Conservation (phyloP, 305 asterid species). For the Solanum hybrid region DNA sequence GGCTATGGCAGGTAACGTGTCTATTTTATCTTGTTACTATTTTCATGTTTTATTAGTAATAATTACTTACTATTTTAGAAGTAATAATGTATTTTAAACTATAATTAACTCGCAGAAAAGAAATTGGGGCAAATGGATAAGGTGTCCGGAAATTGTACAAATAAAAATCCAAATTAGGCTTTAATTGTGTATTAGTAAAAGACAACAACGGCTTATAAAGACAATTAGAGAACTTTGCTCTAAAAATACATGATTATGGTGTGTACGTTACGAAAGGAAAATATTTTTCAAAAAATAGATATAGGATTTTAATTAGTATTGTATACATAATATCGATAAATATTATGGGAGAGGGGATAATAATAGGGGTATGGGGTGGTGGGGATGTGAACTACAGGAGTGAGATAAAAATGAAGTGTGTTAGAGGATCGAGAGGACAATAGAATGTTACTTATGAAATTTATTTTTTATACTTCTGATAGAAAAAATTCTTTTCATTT, state of each 20-base stretch:
- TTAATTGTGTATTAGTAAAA: background rate
- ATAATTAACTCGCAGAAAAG: background rate
- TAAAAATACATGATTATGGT: background rate
- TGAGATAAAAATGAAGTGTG: background rate
- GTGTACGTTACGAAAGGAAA: background rate
- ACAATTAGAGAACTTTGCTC: background rate
- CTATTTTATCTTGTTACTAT: background rate
- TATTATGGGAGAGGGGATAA: background rate
- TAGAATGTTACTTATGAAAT: background rate
- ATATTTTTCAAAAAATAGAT: background rate
- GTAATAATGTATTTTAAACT: background rate
- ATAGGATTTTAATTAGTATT: too few species aligned
- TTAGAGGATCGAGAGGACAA: background rate
- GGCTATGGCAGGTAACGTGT: background rate
- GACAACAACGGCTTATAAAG: background rate
- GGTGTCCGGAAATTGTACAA: background rate
- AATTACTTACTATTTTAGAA: background rate
- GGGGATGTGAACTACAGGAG: background rate
- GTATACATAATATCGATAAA: background rate
- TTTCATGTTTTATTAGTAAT: background rate
- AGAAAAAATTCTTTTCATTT: background rate
- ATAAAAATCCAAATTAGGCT: background rate
- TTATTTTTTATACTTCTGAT: background rate
- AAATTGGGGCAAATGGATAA: background rate
- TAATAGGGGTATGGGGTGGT: background rate